Evolutionary conservation across 1,284 basidiomycete genomes (phyloP), one percentile per base, ranked within the genome.

Genomic region (Thelephora terrestris): DNA sequence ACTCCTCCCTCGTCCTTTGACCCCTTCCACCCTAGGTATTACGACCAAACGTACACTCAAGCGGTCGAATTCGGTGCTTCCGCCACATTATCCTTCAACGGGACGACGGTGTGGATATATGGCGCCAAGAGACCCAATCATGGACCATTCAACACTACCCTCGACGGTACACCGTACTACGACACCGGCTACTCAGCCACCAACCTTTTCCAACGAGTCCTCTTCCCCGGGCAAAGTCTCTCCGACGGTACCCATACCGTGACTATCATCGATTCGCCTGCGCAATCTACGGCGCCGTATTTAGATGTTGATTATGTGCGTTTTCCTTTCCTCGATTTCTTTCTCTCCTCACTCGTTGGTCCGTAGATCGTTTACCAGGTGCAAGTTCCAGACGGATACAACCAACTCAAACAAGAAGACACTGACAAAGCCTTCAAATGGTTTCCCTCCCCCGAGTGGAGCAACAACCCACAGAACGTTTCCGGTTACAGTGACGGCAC

Each of bases 51-150:
- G 9, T 42, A 18, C n/a, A 42, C 39, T n/a, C 17, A 18, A 12
- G 55, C 59, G 18, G 43, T 42, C 21, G 34, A 49, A 27, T 50
- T 51, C 29, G 61, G 60, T 21, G 60, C 64, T 1, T 47, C 58
- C 5, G 60, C 60, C 1, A 50, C 55, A 17, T 45, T 62, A 47
- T 55, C 53, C 43, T 62, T 63, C 52, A 57, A 54, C 68, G 76
- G 77, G 17, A 79, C 76, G 49, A 77, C 74, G 4, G 66, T 78
- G 45, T 71, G 70, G 58, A 56, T 79, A 44, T 74, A 69, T 54
- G 77, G 77, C 34, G 71, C 70, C 14, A 64, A 61, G 34, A 58
- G 68, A 50, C 64, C 72, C 20, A 63, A 66, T 48, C 78, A 79
- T 56, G 77, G 77, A 44, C 55, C 62, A 18, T 79, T 71, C 57